Base-by-base conservation (phyloP, 805 yeast genomes). In the Blastobotrys attinorum region DNA sequence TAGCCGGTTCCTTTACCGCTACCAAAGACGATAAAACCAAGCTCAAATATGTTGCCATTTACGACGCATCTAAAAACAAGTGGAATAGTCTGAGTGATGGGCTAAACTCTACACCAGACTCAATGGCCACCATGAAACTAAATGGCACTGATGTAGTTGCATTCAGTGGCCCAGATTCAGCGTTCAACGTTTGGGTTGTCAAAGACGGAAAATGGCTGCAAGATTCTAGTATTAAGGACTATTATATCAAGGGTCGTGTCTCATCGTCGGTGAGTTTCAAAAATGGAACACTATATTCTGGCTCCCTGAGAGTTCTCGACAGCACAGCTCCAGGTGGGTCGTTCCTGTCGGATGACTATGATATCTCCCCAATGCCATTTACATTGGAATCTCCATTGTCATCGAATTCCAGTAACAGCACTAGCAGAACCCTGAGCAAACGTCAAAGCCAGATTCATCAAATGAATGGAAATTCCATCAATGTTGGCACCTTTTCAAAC, bases 1-100 rank as follows among this genome's bases (percentile, higher is more conserved):
- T 77, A 7, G 61, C 69, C 18, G 86, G 86, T 3, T 54, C 63
- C 4, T 73, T 79, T 48, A 53, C 57, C 31, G 62, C 66, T 1
- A 59, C 52, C 17, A 23, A 46, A 5, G 29, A 45, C 7, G 31
- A 44, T 8, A 31, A 29, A 4, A 18, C 36, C 16, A 45, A 42
- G 5, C 44, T 42, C 22, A 34, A 22, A 17, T 42, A 47, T 37
- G 32, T 48, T 17, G 58, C 51, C n/a, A 37, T 37, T 29, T 56
- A 49, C 34, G 47, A 52, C 37, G 25, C 40, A 8, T 11, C 40
- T 13, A 29, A 34, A 16, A 31, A 40, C 17, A 29, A 36, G 10
- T 51, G 53, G 55, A 42, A 25, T 21, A 40, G 47, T 33, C n/a
- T 45, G 25, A 44, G 51, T 22, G 37, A 37, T 10, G 61, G 61